Evolutionary conservation across 331 rosid species (phyloP), one percentile per base, ranked within the genome.

Genomic region (Quercus lobata): DNA sequence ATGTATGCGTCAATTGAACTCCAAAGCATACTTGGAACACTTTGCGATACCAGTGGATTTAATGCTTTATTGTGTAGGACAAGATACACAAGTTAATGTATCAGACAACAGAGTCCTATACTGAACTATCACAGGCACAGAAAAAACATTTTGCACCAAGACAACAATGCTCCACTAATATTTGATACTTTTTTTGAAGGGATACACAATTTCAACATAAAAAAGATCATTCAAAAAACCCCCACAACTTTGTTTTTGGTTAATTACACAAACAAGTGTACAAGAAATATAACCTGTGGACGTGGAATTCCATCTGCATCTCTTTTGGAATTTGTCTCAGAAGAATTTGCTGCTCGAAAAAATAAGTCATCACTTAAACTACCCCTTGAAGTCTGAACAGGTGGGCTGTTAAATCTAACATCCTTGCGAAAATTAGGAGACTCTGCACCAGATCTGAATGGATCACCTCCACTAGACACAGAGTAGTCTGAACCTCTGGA

Each of bases 401-500:
- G 80, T 10, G 97, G 91, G 78, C 93, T 90, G 71, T 87, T 82
- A 73, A 83, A 82, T 73, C 86, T 92, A 75, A 56, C 54, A 65
- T 91, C 95, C 75, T 87, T 88, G 30, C 74, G 84, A 78, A 80
- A 90, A 82, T 77, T 87, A 17, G 94, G 97, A 62, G 97, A 94
- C 76, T 86, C 92, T 29, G 84, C 79, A 80, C 78, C 88, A 53
- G 90, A 87, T 86, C 94, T 89, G 86, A 85, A 88, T 27, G 86
- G 88, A 54, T 94, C 97, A 7, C 84, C 91, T 78, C 91, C 92
- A 87, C 94, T 89, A 63, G 91, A 91, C 52, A 81, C 82, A 49
- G 94, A 91, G 89, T 83, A 94, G 84, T 94, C 94, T 16, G 93
- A 92, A 82, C 78, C 88, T 88, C 97, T 79, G 0, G 96, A 88